Conservation (phyloP, 2,329 filamentous ascomycete species). For the Chaetomium sp. region DNA sequence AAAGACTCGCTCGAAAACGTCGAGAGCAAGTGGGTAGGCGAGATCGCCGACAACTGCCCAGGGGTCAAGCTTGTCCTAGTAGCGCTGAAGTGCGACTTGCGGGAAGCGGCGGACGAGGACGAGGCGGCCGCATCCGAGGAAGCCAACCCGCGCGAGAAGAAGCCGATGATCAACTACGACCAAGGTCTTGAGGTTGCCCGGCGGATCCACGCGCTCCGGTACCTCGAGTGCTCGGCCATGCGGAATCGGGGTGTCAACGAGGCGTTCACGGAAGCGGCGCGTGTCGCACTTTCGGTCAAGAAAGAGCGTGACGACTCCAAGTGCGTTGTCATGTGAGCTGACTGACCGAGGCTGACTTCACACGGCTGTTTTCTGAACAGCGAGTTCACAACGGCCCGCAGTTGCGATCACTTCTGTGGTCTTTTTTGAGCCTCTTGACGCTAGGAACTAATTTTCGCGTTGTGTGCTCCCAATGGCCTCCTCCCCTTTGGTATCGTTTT, state of each 20-base stretch:
- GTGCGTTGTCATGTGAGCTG: constrained; percentile 52
- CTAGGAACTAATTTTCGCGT: too few species aligned
- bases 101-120: constrained; percentile 68
- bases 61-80: constrained; percentile 92
- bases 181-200: constrained; percentile 86
- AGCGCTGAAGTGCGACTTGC: constrained; percentile 91
- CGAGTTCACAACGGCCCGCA: too few species aligned
- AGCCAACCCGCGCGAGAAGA: constrained; percentile 48
- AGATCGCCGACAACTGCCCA: constrained; percentile 96
- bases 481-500: too few species aligned
- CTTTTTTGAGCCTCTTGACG: too few species aligned
- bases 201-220: constrained; percentile 85
- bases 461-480: too few species aligned
- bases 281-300: constrained; percentile 76
- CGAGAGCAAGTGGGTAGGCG: constrained; percentile 95
- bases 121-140: constrained; percentile 32
- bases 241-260: constrained; percentile 97
- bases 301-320: constrained; percentile 57
- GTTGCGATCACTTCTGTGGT: too few species aligned
- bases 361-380: not conserved
- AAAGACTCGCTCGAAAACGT: constrained; percentile 97
- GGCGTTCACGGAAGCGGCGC: constrained; percentile 94
- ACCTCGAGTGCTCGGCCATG: constrained; percentile 98
- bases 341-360: not conserved
- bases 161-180: constrained; percentile 79